These are phyloP conservation scores for Cyberlindnera samutprakarnensis DNA, from an alignment of 805 yeast genomes.

Conservation along the genomic window DNA sequence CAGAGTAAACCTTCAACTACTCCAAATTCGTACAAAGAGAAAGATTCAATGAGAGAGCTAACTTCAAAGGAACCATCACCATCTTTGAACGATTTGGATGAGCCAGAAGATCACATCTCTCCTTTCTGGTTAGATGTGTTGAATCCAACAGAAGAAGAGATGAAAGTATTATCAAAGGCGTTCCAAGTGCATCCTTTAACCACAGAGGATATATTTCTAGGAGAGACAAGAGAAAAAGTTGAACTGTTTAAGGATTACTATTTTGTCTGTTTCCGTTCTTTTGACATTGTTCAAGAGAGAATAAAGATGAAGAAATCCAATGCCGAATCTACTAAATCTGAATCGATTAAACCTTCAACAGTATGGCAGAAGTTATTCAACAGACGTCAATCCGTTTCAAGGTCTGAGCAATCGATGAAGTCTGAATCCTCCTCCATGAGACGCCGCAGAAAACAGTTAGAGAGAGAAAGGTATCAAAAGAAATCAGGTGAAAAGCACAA, in stretches of 20 bases:
- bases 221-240: slow-evolving; percentile 93
- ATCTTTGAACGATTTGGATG: not conserved
- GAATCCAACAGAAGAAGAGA: slow-evolving; percentile 93
- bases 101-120: slow-evolving; percentile 30
- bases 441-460: slow-evolving; percentile 24
- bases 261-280: slow-evolving; percentile 81
- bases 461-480: slow-evolving; percentile 31
- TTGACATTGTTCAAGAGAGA: slow-evolving; percentile 73
- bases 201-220: slow-evolving; percentile 87
- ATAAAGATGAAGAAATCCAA: slow-evolving; percentile 1
- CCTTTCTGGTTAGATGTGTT: slow-evolving; percentile 94
- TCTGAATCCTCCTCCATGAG: slow-evolving; percentile 21
- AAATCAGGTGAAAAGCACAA: slow-evolving; percentile 38
- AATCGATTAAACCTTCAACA: slow-evolving; percentile 5
- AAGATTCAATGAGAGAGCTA: slow-evolving; percentile 6
- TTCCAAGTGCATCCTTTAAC: slow-evolving; percentile 96
- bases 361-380: slow-evolving; percentile 7
- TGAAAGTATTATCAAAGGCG: slow-evolving; percentile 84
- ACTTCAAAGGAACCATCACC: not conserved
- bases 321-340: slow-evolving; percentile 1
- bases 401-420: slow-evolving; percentile 6
- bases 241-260: slow-evolving; percentile 88
- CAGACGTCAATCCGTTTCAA: slow-evolving; percentile 10
- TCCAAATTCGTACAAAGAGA: slow-evolving; percentile 9
- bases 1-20: slow-evolving; percentile 7